Percentiles rank a stretch among this genome's conserved stretches.
Evolutionary conservation across 495 filamentous ascomycete genomes (phyloP).

Genomic region (Penicillium crystallinum): DNA sequence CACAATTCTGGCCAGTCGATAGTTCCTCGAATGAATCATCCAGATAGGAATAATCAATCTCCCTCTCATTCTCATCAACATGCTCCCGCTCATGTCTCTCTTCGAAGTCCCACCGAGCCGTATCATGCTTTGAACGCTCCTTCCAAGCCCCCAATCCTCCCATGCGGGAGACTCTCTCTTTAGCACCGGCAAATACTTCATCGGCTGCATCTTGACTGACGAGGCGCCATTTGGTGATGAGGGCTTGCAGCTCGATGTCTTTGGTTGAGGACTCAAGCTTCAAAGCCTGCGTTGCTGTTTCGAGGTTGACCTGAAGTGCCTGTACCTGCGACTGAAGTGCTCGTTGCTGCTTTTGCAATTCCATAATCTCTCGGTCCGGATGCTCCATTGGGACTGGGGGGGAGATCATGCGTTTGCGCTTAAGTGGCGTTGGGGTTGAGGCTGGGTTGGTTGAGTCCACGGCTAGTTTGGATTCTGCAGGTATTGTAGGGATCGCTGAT

Average conservation of each 20-base stretch:
- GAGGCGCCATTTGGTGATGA: constrained; percentile 46
- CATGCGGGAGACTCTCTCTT: constrained; percentile 44
- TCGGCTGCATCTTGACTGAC: constrained; percentile 49
- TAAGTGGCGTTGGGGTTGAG: background rate
- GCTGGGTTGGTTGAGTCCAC: background rate
- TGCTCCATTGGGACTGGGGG: background rate
- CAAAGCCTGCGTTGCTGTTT: constrained; percentile 46
- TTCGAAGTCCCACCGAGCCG: constrained; percentile 25
- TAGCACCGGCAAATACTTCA: constrained; percentile 41
- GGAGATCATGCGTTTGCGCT: constrained; percentile 2
- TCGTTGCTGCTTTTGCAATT: constrained; percentile 31
- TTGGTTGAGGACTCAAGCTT: constrained; percentile 41
- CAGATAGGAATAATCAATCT: constrained; percentile 12
- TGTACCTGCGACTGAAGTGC: constrained; percentile 30
- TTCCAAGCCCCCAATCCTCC: constrained; percentile 55
- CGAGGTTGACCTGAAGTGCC: constrained; percentile 35
- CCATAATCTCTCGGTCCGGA: constrained; percentile 19
- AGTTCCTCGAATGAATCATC: constrained; percentile 21
- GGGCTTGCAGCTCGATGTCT: constrained; percentile 42
- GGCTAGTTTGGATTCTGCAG: background rate
- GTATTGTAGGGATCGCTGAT: background rate
- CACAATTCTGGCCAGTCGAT: constrained; percentile 12
- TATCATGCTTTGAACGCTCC: constrained; percentile 38
- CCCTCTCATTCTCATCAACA: constrained; percentile 26
- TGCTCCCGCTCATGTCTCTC: constrained; percentile 15